Conservation (phyloP, 352 stramenopile species). For the Globisporangium paroecandrum region DNA sequence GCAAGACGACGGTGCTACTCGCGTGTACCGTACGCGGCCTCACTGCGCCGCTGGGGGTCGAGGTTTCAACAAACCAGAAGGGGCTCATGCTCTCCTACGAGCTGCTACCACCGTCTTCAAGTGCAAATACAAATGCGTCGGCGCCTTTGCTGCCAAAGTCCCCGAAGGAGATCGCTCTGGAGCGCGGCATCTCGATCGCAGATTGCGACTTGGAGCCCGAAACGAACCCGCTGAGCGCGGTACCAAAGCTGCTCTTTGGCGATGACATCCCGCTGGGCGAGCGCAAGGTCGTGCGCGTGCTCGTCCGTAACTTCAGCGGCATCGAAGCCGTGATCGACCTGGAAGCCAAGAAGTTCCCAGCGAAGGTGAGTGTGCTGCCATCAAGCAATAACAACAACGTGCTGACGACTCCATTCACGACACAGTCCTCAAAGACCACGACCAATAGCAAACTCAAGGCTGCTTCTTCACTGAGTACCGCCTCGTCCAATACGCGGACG, state of each 20-base stretch:
- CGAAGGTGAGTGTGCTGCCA: not conserved
- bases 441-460: not conserved
- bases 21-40: slow-evolving; percentile 65
- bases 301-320: slow-evolving; percentile 78
- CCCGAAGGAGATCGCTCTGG: slow-evolving; percentile 36
- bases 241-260: slow-evolving; percentile 64
- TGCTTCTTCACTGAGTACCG: not conserved
- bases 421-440: not conserved
- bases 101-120: slow-evolving; percentile 21
- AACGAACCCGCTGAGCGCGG: slow-evolving; percentile 24
- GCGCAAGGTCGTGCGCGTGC: slow-evolving; percentile 39
- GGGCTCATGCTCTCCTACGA: slow-evolving; percentile 80
- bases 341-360: slow-evolving; percentile 54
- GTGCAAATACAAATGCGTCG: not conserved
- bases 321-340: slow-evolving; percentile 64
- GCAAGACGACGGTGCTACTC: slow-evolving; percentile 48
- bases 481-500: not conserved
- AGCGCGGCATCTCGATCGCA: slow-evolving; percentile 34
- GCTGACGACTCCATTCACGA: not conserved
- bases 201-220: slow-evolving; percentile 52
- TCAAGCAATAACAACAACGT: not conserved
- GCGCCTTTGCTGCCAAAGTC: slow-evolving; percentile 22
- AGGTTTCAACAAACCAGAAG: slow-evolving; percentile 64
- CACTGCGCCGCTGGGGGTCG: slow-evolving; percentile 51
- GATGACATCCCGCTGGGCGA: slow-evolving; percentile 56